Evolutionary conservation across 1,284 basidiomycete species (phyloP).

Genomic region (Ustilago hordei): DNA sequence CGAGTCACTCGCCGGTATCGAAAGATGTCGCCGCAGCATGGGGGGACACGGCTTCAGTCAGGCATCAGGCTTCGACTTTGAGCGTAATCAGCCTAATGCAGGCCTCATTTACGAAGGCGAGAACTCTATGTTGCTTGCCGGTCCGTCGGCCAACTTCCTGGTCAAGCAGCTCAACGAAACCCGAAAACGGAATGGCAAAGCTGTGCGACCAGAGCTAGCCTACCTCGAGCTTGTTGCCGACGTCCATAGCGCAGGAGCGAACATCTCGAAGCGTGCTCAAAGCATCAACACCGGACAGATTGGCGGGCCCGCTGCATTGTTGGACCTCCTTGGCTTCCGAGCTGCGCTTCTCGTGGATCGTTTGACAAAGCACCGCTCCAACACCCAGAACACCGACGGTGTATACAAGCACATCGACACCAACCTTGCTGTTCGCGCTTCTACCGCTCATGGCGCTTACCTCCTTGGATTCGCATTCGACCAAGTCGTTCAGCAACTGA

Average conservation of each 20-base stretch:
- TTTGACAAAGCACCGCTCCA: slow-evolving; percentile 42
- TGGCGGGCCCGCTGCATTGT: slow-evolving; percentile 21
- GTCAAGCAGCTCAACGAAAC: slow-evolving; percentile 53
- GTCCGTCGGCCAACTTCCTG: slow-evolving; percentile 57
- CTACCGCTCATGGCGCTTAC: slow-evolving; percentile 48
- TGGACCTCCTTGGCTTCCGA: slow-evolving; percentile 44
- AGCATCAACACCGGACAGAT: slow-evolving; percentile 17
- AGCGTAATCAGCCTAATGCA: slow-evolving; percentile 59
- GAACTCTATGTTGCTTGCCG: slow-evolving; percentile 58
- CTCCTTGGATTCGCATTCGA: slow-evolving; percentile 47
- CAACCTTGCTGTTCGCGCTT: slow-evolving; percentile 49
- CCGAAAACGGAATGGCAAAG: slow-evolving; percentile 24
- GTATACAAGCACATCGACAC: slow-evolving; percentile 47
- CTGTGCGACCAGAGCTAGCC: slow-evolving; percentile 32
- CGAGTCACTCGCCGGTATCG: slow-evolving; percentile 51
- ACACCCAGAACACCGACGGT: slow-evolving; percentile 9
- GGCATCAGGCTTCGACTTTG: slow-evolving; percentile 57
- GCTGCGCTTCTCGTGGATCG: slow-evolving; percentile 40
- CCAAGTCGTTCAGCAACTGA: slow-evolving; percentile 25
- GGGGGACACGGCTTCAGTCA: slow-evolving; percentile 59
- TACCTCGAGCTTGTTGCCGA: slow-evolving; percentile 35
- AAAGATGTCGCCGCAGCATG: slow-evolving; percentile 55
- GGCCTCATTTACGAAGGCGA: slow-evolving; percentile 62
- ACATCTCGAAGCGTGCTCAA: slow-evolving; percentile 19
- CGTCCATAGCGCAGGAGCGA: background rate